These are phyloP conservation scores for Dictyostelium gargantuum DNA, from an alignment of 208 protist species.

Conservation along the genomic window DNA sequence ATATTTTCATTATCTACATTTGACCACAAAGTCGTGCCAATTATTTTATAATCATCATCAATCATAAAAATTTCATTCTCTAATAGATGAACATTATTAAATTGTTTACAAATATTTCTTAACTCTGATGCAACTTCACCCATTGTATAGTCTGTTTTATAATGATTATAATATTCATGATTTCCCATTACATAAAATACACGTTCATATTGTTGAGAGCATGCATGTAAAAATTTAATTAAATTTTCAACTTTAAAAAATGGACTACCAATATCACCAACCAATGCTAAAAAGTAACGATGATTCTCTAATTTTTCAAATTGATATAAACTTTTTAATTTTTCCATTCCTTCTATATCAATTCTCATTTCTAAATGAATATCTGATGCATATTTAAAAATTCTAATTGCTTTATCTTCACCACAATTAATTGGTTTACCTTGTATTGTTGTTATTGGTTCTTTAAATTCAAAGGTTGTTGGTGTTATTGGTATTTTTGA, in stretches of 20 bases:
- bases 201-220: neutral
- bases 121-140: neutral
- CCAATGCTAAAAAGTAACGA: slow-evolving; percentile 8
- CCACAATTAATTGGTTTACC: neutral
- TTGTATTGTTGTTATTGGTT: neutral
- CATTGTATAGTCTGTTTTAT: neutral
- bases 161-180: slow-evolving; percentile 5
- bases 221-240: neutral
- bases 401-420: neutral
- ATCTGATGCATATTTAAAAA: slow-evolving; percentile 41
- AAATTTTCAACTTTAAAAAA: neutral
- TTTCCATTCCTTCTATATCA: neutral
- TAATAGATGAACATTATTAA: neutral
- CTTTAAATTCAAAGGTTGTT: neutral
- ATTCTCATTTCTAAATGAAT: slow-evolving; percentile 19
- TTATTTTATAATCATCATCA: neutral
- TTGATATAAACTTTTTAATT: neutral
- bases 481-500: neutral
- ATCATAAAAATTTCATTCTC: neutral
- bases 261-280: slow-evolving; percentile 11
- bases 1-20: neutral
- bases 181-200: neutral
- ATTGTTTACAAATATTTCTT: neutral
- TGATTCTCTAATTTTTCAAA: neutral
- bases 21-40: neutral